Evolutionary conservation across 768 basidiomycete species (phyloP).

Genomic region (Exsudoporus frostii): DNA sequence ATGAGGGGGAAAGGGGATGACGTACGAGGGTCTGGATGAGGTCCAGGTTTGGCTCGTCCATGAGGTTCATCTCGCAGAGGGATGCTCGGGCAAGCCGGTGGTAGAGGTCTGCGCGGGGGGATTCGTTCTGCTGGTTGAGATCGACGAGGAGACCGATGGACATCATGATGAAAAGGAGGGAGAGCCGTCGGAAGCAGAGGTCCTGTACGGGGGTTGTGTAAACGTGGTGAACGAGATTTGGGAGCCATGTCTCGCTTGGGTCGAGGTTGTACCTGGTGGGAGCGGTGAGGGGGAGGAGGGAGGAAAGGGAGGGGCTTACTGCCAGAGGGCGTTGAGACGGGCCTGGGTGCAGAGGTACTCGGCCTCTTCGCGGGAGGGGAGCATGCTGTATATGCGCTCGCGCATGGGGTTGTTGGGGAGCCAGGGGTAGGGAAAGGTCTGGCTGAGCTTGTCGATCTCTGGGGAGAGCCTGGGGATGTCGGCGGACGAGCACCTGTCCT

Average conservation of each 20-base stretch:
- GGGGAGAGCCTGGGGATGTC: slow-evolving; percentile 26
- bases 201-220: slow-evolving; percentile 59
- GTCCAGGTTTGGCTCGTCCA: slow-evolving; percentile 74
- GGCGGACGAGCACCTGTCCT: slow-evolving; percentile 27
- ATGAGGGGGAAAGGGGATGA: slow-evolving; percentile 1
- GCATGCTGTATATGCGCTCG: slow-evolving; percentile 57
- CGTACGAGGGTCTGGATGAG: slow-evolving; percentile 64
- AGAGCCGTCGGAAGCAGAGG: slow-evolving; percentile 62
- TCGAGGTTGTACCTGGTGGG: slow-evolving; percentile 60
- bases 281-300: not conserved
- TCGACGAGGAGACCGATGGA: slow-evolving; percentile 71
- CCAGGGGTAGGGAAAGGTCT: slow-evolving; percentile 71
- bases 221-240: slow-evolving; percentile 65
- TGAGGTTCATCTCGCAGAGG: slow-evolving; percentile 69
- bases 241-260: slow-evolving; percentile 65
- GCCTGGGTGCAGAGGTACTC: slow-evolving; percentile 60
- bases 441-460: slow-evolving; percentile 48
- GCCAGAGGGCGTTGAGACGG: slow-evolving; percentile 67
- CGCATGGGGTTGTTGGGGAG: slow-evolving; percentile 60
- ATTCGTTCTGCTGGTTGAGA: slow-evolving; percentile 51
- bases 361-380: slow-evolving; percentile 59
- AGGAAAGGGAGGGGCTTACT: slow-evolving; percentile 42
- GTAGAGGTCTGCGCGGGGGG: slow-evolving; percentile 58
- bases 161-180: slow-evolving; percentile 67
- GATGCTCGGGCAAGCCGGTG: slow-evolving; percentile 65